phyloP scores from a whole-genome alignment of 495 filamentous ascomycete species.

The Neurospora sp. region DNA sequence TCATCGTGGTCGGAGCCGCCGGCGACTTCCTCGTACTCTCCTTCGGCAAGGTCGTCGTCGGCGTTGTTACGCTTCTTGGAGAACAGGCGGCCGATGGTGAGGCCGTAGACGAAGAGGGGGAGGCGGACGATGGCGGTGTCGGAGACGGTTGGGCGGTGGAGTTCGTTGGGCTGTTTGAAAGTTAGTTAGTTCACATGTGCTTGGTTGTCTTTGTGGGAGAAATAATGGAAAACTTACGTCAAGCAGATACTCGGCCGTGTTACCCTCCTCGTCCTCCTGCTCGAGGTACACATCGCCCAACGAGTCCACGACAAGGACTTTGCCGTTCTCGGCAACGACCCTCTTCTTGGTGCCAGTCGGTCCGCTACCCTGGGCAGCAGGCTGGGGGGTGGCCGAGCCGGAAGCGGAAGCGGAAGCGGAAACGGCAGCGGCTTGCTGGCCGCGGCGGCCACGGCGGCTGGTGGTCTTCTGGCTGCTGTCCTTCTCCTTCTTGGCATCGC shows the following conservation, averaged over 20 bases:
- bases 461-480: conserved; percentile 21
- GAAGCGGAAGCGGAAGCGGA: conserved; percentile 9
- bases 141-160: conserved; percentile 51
- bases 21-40: conserved; percentile 25
- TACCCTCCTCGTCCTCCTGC: conserved; percentile 77
- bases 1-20: conserved; percentile 25
- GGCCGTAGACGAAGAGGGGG: conserved; percentile 54
- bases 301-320: conserved; percentile 85
- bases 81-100: conserved; percentile 45
- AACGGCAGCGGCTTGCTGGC: not conserved
- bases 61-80: conserved; percentile 22
- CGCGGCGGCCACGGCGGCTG: conserved; percentile 13
- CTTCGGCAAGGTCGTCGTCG: conserved; percentile 19
- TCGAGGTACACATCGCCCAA: conserved; percentile 87
- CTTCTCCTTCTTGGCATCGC: conserved; percentile 61
- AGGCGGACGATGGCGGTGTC: conserved; percentile 63
- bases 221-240: conserved; percentile 46
- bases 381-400: conserved; percentile 22
- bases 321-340: conserved; percentile 88
- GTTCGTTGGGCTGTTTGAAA: conserved; percentile 54
- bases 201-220: not conserved
- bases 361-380: conserved; percentile 26
- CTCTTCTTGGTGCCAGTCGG: conserved; percentile 64
- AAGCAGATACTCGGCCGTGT: conserved; percentile 69
- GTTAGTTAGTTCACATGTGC: too few species aligned